Percentiles rank a stretch among this genome's conserved stretches.
These are phyloP conservation scores for Suillus subalutaceus DNA, from an alignment of 768 basidiomycete species.

Conservation along the genomic window DNA sequence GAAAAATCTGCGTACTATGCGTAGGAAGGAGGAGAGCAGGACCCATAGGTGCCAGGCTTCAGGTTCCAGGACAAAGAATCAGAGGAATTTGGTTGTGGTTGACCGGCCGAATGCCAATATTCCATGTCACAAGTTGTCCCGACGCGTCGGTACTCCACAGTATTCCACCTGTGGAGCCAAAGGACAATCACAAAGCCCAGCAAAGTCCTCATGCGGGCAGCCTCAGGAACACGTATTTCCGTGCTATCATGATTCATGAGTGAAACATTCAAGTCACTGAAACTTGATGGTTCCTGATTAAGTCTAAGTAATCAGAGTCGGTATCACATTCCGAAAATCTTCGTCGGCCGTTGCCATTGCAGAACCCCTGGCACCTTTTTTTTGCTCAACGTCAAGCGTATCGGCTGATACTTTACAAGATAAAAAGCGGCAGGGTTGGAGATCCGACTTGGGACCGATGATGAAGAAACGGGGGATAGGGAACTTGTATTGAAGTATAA, in stretches of 20 bases:
- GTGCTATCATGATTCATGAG: background rate
- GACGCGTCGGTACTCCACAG: background rate
- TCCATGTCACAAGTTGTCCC: background rate
- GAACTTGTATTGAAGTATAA: too few species aligned
- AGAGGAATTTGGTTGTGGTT: background rate
- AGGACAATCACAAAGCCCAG: background rate
- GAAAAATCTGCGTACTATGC: constrained; percentile 11
- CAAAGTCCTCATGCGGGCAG: background rate
- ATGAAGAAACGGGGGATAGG: too few species aligned
- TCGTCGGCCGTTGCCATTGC: background rate
- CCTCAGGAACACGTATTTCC: background rate
- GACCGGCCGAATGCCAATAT: background rate
- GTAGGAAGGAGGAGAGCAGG: constrained; percentile 13
- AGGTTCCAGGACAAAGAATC: constrained; percentile 1
- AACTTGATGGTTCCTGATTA: background rate
- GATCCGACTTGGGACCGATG: too few species aligned
- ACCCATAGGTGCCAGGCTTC: constrained; percentile 6
- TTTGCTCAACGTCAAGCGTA: background rate
- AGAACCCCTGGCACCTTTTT: background rate
- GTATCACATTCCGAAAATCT: background rate
- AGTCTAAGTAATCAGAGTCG: background rate
- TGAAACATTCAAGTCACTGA: background rate
- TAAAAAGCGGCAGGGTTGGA: too few species aligned
- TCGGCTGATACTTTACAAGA: background rate
- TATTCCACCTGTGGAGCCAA: background rate